A percentile compares a stretch with the other conserved stretches of the same genome.
Conservation (phyloP, 352 stramenopile genomes). For the Globisporangium polare region DNA sequence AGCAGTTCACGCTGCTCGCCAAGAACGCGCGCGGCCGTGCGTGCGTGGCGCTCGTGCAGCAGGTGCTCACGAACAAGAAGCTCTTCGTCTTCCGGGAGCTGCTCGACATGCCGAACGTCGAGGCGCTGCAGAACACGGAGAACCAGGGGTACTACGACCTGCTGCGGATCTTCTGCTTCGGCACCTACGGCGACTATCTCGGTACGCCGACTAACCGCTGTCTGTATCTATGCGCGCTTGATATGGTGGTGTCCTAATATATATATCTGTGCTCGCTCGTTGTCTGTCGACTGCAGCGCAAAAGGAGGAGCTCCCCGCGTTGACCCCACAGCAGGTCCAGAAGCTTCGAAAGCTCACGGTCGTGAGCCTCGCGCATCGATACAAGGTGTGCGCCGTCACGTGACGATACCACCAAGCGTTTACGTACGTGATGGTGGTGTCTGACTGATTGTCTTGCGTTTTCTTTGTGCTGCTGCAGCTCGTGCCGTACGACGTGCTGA, state of each 20-base stretch:
- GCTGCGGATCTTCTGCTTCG: slow-evolving; percentile 90
- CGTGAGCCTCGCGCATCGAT: slow-evolving; percentile 79
- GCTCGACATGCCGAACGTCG: slow-evolving; percentile 88
- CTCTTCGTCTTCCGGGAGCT: slow-evolving; percentile 93
- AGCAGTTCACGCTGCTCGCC: slow-evolving; percentile 92
- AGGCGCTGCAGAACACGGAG: slow-evolving; percentile 72
- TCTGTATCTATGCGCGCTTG: not conserved
- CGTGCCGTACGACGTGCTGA: slow-evolving; percentile 79
- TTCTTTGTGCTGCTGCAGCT: slow-evolving; percentile 30
- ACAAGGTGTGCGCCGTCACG: slow-evolving; percentile 48
- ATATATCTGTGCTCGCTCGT: not conserved
- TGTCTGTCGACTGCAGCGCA: slow-evolving; percentile 25
- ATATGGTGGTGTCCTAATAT: too few species aligned
- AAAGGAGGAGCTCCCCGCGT: slow-evolving; percentile 54
- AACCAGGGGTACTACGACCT: slow-evolving; percentile 76
- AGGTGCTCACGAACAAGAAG: slow-evolving; percentile 90
- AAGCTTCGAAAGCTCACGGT: slow-evolving; percentile 90
- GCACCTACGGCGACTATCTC: slow-evolving; percentile 82
- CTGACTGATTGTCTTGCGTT: not conserved
- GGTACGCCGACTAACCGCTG: slow-evolving; percentile 22
- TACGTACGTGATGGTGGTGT: too few species aligned
- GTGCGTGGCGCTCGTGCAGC: slow-evolving; percentile 91
- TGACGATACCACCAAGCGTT: not conserved
- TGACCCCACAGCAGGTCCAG: slow-evolving; percentile 66
- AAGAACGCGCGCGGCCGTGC: slow-evolving; percentile 87